These are phyloP conservation scores for Eimeria mitis DNA, from an alignment of 169 alveolate genomes.

Conservation along the genomic window DNA sequence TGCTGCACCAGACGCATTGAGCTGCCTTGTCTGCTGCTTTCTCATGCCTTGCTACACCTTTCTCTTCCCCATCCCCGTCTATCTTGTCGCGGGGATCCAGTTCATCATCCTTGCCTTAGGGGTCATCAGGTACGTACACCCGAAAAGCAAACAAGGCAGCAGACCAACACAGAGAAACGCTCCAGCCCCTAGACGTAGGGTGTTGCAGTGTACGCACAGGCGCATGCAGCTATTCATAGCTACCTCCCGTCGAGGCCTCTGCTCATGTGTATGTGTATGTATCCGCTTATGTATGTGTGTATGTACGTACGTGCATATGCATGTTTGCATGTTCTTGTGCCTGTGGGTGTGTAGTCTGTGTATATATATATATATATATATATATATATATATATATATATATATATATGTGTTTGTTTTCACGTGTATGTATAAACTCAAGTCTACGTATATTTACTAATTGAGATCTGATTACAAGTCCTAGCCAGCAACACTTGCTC, in stretches of 20 bases:
- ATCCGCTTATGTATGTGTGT: not conserved
- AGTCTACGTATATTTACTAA: not conserved
- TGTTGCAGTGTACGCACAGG: no score
- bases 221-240: not conserved
- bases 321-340: not conserved
- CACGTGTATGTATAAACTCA: not conserved
- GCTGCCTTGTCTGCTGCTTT: not conserved
- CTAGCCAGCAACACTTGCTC: not conserved
- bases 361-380: not conserved
- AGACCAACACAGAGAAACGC: no score
- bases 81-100: not conserved
- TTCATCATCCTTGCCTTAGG: not conserved
- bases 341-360: not conserved
- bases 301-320: not conserved
- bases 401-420: not conserved
- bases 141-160: not conserved
- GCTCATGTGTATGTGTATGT: not conserved
- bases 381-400: not conserved
- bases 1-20: conserved; percentile 12
- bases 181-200: no score
- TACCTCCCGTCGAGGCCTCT: not conserved
- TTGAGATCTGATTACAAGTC: not conserved
- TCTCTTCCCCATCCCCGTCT: not conserved
- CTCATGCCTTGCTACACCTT: conserved; percentile 35
- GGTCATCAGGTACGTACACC: not conserved